These are phyloP conservation scores for Suhomyces maxii DNA, from an alignment of 1,139 yeast species.

Conservation along the genomic window DNA sequence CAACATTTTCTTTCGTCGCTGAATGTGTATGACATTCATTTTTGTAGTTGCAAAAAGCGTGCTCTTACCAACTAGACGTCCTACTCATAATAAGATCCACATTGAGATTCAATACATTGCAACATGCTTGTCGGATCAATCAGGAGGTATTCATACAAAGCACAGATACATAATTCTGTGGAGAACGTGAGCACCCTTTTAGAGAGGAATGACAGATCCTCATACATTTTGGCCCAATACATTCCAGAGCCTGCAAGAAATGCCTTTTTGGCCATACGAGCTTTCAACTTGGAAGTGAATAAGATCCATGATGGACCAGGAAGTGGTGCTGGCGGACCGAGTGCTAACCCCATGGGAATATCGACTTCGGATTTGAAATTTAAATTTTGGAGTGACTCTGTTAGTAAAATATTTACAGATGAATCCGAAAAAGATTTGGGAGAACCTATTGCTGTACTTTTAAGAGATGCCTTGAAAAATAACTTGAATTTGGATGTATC, in stretches of 20 bases:
- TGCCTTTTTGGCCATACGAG: slow-evolving; percentile 65
- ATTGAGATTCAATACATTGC: neutral
- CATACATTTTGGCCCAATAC: slow-evolving; percentile 66
- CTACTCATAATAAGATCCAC: neutral
- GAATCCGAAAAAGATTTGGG: slow-evolving; percentile 41
- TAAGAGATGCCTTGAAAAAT: slow-evolving; percentile 49
- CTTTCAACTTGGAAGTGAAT: slow-evolving; percentile 68
- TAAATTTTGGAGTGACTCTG: slow-evolving; percentile 60
- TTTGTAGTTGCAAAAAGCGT: neutral
- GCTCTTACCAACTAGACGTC: neutral
- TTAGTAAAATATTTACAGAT: slow-evolving; percentile 44
- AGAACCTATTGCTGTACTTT: slow-evolving; percentile 67
- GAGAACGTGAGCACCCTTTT: slow-evolving; percentile 44
- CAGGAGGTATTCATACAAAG: slow-evolving; percentile 15
- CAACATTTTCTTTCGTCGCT: too few species aligned
- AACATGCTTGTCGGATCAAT: slow-evolving; percentile 4
- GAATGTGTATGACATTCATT: neutral
- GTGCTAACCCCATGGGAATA: slow-evolving; percentile 39
- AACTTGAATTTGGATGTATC: slow-evolving; percentile 54
- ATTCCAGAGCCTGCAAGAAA: slow-evolving; percentile 67
- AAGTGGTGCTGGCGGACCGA: slow-evolving; percentile 27
- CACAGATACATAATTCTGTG: slow-evolving; percentile 37
- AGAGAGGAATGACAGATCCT: slow-evolving; percentile 59
- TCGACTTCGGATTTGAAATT: slow-evolving; percentile 54
- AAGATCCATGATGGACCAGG: slow-evolving; percentile 54